Evolutionary conservation across 768 basidiomycete species (phyloP).

Genomic region (Exidia glandulosa): DNA sequence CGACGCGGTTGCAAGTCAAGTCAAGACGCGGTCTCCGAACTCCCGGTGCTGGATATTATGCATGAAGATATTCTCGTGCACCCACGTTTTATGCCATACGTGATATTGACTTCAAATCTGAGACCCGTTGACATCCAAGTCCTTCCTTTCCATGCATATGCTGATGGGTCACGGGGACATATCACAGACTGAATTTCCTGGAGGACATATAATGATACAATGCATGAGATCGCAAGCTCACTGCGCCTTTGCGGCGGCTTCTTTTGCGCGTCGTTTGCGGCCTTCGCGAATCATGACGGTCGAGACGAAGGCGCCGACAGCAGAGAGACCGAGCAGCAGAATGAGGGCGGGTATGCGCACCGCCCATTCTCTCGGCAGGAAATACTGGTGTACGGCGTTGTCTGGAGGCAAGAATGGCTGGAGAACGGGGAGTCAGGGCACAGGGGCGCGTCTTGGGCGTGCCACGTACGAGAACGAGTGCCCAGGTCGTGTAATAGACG

Average conservation of each 20-base stretch:
- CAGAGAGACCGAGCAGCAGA: slow-evolving; percentile 69
- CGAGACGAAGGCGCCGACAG: slow-evolving; percentile 72
- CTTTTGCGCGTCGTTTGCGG: slow-evolving; percentile 50
- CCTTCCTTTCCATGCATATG: too few relatives aligned
- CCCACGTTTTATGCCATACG: too few relatives aligned
- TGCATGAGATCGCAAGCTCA: background rate
- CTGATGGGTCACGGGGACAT: too few relatives aligned
- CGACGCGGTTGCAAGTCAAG: background rate
- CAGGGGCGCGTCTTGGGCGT: slow-evolving; percentile 34
- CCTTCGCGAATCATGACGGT: slow-evolving; percentile 67
- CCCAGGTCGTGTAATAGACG: slow-evolving; percentile 87
- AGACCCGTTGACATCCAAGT: too few relatives aligned
- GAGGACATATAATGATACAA: too few relatives aligned
- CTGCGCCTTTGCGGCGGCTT: slow-evolving; percentile 27
- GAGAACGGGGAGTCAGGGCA: slow-evolving; percentile 22
- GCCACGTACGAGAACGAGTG: slow-evolving; percentile 63
- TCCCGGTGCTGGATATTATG: background rate
- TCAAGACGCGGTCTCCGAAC: background rate
- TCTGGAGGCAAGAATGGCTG: slow-evolving; percentile 70
- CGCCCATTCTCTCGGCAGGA: slow-evolving; percentile 89
- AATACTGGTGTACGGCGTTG: slow-evolving; percentile 64
- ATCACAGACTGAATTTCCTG: too few relatives aligned
- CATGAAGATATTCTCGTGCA: too few relatives aligned
- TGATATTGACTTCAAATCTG: too few relatives aligned
- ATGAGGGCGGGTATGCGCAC: slow-evolving; percentile 76